phyloP scores from a whole-genome alignment of 306 rosid species.

The Ceratonia siliqua region DNA sequence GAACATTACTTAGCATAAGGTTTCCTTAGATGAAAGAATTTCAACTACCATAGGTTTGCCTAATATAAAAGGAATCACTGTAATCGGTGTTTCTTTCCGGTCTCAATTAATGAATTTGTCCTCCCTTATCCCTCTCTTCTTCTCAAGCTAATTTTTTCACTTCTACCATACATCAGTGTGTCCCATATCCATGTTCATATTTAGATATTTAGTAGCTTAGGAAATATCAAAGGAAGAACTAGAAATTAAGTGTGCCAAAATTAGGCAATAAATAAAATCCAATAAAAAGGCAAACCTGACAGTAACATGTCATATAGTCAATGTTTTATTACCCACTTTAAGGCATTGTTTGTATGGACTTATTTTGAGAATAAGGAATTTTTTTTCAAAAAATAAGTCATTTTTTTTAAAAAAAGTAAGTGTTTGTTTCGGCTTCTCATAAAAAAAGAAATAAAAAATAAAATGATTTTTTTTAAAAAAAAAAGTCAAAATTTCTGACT shows the following conservation, averaged over 20 bases:
- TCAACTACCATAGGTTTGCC: not conserved
- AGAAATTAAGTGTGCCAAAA: not conserved
- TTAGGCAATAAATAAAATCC: no score
- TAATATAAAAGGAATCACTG: not conserved
- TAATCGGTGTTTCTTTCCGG: not conserved
- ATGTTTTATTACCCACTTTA: constrained; percentile 63
- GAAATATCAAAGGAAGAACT: not conserved
- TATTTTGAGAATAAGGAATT: no score
- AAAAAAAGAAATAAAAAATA: no score
- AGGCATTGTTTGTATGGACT: no score
- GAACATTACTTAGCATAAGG: not conserved
- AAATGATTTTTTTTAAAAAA: no score
- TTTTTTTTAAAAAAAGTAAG: no score
- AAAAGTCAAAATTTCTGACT: no score
- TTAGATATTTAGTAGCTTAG: not conserved
- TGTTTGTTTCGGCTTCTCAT: no score
- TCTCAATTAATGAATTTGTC: not conserved
- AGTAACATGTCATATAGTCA: constrained; percentile 54
- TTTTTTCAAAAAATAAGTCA: no score
- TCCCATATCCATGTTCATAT: not conserved
- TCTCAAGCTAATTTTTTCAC: not conserved
- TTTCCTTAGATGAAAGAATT: not conserved
- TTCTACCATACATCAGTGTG: not conserved
- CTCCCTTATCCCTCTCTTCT: not conserved
- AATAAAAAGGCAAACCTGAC: constrained; percentile 38